Evolutionary conservation across 441 rosid species (phyloP).

Genomic region (Syzygium malaccense): DNA sequence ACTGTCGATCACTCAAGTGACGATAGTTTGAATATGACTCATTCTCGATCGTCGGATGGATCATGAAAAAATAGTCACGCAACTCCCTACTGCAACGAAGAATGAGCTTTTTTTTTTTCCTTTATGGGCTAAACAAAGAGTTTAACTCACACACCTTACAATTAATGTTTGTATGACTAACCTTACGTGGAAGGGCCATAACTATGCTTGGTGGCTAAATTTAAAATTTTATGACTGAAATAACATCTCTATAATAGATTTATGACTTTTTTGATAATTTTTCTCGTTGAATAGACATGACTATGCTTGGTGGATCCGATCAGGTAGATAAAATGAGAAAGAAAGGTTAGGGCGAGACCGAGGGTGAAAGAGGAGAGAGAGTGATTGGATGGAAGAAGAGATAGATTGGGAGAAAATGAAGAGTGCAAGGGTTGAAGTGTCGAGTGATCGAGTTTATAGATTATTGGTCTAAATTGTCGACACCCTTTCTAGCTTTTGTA

Average conservation of each 20-base stretch:
- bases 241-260: fast-evolving
- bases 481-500: not conserved
- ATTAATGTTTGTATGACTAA: fast-evolving
- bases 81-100: too few species aligned
- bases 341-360: not conserved
- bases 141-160: fast-evolving
- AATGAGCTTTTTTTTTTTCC: not conserved
- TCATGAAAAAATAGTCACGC: not conserved
- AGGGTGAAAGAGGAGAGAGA: not conserved
- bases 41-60: not conserved
- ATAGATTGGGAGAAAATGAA: not conserved
- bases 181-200: too few species aligned
- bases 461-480: fast-evolving
- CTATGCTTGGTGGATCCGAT: not conserved
- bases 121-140: not conserved
- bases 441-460: not conserved
- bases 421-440: not conserved
- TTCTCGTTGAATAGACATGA: not conserved
- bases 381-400: fast-evolving
- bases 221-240: fast-evolving
- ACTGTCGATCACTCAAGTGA: not conserved
- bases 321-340: not conserved
- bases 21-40: not conserved
- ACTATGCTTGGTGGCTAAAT: not conserved
- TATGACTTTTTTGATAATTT: not conserved